Evolutionary conservation across 2,329 filamentous ascomycete species (phyloP).

Genomic region (Dactylellina parvicollis): DNA sequence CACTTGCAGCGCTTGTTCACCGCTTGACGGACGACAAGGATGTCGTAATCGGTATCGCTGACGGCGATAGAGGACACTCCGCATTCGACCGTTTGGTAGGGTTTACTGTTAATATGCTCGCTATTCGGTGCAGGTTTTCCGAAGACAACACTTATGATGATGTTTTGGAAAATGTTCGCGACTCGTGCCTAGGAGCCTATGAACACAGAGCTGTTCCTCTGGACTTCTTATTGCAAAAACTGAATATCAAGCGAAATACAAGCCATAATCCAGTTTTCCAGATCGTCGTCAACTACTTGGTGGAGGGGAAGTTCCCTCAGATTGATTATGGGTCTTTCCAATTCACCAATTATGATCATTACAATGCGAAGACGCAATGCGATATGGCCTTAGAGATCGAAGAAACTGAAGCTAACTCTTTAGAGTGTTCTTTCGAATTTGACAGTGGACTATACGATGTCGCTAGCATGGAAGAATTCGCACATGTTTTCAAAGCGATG

Average conservation of each 20-base stretch:
- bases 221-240: constrained; percentile 13
- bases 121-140: constrained; percentile 53
- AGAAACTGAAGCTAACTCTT: constrained; percentile 12
- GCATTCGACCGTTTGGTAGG: constrained; percentile 55
- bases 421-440: constrained; percentile 19
- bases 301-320: constrained; percentile 18
- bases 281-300: constrained; percentile 31
- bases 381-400: constrained; percentile 31
- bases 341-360: constrained; percentile 25
- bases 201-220: constrained; percentile 29
- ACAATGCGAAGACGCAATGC: constrained; percentile 25
- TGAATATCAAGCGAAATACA: constrained; percentile 27
- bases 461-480: constrained; percentile 9
- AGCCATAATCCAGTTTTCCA: constrained; percentile 39
- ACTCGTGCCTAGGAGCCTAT: constrained; percentile 26
- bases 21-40: constrained; percentile 56
- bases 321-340: constrained; percentile 26
- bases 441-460: constrained; percentile 19
- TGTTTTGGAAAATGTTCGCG: constrained; percentile 24
- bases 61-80: constrained; percentile 56
- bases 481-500: constrained; percentile 18
- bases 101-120: constrained; percentile 57
- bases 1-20: constrained; percentile 56
- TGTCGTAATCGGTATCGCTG: constrained; percentile 56
- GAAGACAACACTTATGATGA: constrained; percentile 26